Conservation (phyloP, 225 moss, liverwort and hornwort genomes). For the Straminergon stramineum region DNA sequence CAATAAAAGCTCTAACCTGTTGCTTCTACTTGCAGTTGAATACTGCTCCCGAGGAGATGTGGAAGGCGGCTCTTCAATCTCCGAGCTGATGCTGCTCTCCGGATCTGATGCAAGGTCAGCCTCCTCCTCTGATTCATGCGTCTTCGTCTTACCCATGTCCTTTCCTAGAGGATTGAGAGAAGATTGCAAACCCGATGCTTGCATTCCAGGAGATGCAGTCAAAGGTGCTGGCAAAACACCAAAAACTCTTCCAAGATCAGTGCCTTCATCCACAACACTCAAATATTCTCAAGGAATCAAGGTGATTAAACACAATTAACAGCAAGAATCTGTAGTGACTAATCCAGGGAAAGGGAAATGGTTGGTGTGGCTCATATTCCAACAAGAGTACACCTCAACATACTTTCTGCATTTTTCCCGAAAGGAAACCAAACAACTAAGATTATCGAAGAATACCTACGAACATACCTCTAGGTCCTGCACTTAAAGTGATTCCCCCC, state of each 20-base stretch:
- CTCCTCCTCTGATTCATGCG: conserved; percentile 22
- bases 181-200: conserved; percentile 25
- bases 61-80: conserved; percentile 37
- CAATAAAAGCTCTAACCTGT: conserved; percentile 22
- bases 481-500: conserved; percentile 33
- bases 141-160: conserved; percentile 11
- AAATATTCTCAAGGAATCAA: not conserved
- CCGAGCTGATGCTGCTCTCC: conserved; percentile 27
- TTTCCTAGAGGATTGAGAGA: conserved; percentile 7
- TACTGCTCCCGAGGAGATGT: conserved; percentile 24
- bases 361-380: not conserved
- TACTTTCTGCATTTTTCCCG: not conserved
- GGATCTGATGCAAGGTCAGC: conserved; percentile 37
- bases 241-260: not conserved
- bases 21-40: conserved; percentile 32
- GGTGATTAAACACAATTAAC: not conserved
- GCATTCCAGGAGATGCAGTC: conserved; percentile 33
- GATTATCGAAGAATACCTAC: not conserved
- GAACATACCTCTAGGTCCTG: conserved; percentile 26
- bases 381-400: not conserved
- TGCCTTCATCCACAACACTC: not conserved
- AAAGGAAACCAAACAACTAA: not conserved
- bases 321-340: not conserved
- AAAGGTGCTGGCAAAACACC: conserved; percentile 14
- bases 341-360: not conserved